These are phyloP conservation scores for Mortierella sp. DNA, from an alignment of 371 early-diverging fungal species.

Conservation along the genomic window DNA sequence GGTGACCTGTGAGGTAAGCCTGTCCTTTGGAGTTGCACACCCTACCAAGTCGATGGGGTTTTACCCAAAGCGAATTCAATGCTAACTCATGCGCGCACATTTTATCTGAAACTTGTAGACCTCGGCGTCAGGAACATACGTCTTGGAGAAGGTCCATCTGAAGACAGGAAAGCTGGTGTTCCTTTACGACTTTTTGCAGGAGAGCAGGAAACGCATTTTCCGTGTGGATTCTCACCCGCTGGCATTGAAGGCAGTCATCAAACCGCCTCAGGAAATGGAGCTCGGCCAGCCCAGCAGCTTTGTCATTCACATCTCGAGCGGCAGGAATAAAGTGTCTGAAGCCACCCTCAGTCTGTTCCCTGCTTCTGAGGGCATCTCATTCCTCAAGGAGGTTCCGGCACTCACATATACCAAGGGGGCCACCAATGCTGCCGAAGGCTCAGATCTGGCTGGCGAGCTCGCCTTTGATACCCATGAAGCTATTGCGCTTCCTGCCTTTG, in stretches of 20 bases:
- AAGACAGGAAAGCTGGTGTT: constrained; percentile 70
- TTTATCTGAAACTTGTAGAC: constrained; percentile 52
- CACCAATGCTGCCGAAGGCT: constrained; percentile 16
- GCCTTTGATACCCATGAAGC: constrained; percentile 65
- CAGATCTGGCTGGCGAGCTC: constrained; percentile 49
- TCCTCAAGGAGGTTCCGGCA: constrained; percentile 22
- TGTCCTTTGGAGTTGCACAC: background rate
- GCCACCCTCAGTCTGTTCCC: constrained; percentile 47
- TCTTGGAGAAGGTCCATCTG: constrained; percentile 73
- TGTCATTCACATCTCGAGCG: constrained; percentile 56
- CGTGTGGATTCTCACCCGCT: constrained; percentile 67
- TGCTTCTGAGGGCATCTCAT: constrained; percentile 52
- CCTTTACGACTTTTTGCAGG: constrained; percentile 72
- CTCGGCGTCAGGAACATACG: constrained; percentile 74
- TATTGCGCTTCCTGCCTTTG: constrained; percentile 67
- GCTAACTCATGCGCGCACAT: background rate
- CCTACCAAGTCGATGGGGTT: background rate
- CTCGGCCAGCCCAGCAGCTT: constrained; percentile 55
- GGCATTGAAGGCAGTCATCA: constrained; percentile 53
- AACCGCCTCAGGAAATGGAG: constrained; percentile 49
- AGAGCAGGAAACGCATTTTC: constrained; percentile 70
- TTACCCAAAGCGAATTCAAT: background rate
- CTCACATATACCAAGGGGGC: constrained; percentile 34
- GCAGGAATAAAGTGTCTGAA: constrained; percentile 48
- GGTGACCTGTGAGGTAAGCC: constrained; percentile 74